Evolutionary conservation across 2,329 filamentous ascomycete genomes (phyloP).

Genomic region (Nemania sp.): DNA sequence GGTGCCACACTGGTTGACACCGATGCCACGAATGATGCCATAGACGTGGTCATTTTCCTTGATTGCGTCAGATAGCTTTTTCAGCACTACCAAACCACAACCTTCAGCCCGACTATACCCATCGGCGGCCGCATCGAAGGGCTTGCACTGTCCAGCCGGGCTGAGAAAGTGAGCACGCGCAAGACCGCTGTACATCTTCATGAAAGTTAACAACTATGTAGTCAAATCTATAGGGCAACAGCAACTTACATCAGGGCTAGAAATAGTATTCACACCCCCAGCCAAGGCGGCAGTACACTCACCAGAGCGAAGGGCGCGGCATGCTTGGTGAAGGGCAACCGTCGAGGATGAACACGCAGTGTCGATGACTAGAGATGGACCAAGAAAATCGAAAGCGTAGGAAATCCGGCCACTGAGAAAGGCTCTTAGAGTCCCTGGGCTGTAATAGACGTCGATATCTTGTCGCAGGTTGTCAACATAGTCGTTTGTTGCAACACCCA

Average conservation of each 20-base stretch:
- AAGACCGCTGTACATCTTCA: constrained; percentile 30
- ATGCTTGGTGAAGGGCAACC: constrained; percentile 41
- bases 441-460: constrained; percentile 39
- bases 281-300: constrained; percentile 30
- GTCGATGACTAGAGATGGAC: constrained; percentile 35
- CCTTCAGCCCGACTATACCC: constrained; percentile 20
- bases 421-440: constrained; percentile 29
- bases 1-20: constrained; percentile 27
- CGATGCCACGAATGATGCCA: constrained; percentile 25
- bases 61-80: constrained; percentile 20
- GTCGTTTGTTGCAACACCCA: constrained; percentile 38
- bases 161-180: constrained; percentile 22
- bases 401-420: constrained; percentile 34
- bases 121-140: constrained; percentile 18
- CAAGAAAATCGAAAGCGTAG: constrained; percentile 37
- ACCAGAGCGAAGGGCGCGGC: constrained; percentile 18
- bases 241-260: constrained; percentile 27
- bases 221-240: not conserved
- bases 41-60: constrained; percentile 26
- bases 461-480: constrained; percentile 40
- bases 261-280: constrained; percentile 31
- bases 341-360: constrained; percentile 42
- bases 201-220: not conserved
- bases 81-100: constrained; percentile 17
- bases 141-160: constrained; percentile 17